These are phyloP conservation scores for Nicotiana tabacum DNA, from an alignment of 257 asterid species.

Conservation along the genomic window DNA sequence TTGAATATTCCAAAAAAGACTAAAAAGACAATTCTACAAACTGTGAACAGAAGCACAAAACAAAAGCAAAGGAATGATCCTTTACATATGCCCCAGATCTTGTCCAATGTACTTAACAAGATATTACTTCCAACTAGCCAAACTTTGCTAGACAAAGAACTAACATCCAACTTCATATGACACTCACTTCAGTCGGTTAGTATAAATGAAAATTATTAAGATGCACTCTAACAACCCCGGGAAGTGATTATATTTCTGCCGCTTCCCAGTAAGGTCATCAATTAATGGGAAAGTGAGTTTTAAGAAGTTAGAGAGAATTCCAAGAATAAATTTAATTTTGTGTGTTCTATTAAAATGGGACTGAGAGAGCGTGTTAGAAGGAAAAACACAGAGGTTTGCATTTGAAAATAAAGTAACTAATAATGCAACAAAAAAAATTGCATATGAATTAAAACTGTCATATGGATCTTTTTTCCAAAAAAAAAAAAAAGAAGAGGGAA, in stretches of 20 bases:
- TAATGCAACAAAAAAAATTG: background rate
- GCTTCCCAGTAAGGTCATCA: background rate
- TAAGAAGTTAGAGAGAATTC: background rate
- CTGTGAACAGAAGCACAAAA: background rate
- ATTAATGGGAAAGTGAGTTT: background rate
- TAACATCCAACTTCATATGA: background rate
- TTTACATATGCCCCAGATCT: background rate
- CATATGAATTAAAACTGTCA: background rate
- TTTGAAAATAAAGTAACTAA: background rate
- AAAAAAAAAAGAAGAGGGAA: background rate
- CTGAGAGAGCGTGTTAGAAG: background rate
- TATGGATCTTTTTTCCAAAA: background rate
- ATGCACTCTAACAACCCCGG: background rate
- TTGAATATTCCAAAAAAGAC: background rate
- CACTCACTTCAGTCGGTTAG: background rate
- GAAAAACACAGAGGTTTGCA: background rate
- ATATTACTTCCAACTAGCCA: background rate
- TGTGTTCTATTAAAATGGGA: background rate
- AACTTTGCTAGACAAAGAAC: background rate
- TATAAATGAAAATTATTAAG: background rate
- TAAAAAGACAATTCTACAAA: background rate
- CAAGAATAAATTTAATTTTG: background rate
- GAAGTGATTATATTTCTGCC: background rate
- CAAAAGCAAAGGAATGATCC: background rate
- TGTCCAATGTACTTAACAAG: background rate